phyloP scores from a whole-genome alignment of 2,329 filamentous ascomycete species.

The Neobulgaria alba region DNA sequence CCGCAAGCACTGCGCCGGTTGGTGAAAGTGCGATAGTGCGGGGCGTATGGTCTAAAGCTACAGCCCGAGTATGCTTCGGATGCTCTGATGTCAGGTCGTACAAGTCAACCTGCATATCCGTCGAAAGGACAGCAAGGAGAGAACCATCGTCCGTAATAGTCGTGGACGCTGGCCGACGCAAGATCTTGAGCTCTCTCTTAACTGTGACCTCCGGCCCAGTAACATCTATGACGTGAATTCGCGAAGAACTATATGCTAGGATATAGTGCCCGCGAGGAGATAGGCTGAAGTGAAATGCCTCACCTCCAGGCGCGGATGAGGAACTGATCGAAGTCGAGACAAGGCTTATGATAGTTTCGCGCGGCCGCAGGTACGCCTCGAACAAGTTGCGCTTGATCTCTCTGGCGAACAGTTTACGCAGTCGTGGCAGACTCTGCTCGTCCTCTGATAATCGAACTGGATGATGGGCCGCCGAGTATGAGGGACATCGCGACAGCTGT shows the following conservation, averaged over 20 bases:
- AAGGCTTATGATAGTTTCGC: slow-evolving; percentile 64
- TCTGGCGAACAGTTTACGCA: slow-evolving; percentile 58
- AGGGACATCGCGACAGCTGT: slow-evolving; percentile 53
- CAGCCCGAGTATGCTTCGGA: slow-evolving; percentile 62
- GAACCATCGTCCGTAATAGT: slow-evolving; percentile 73
- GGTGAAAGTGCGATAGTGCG: slow-evolving; percentile 73
- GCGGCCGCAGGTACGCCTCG: slow-evolving; percentile 64
- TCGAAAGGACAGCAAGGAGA: slow-evolving; percentile 70
- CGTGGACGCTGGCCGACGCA: slow-evolving; percentile 64
- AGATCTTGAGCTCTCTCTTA: slow-evolving; percentile 70
- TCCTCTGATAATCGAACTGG: slow-evolving; percentile 28
- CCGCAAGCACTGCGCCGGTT: slow-evolving; percentile 71
- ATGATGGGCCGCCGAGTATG: slow-evolving; percentile 44
- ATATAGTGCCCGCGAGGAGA: slow-evolving; percentile 68
- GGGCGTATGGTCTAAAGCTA: slow-evolving; percentile 71
- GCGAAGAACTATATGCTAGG: slow-evolving; percentile 75
- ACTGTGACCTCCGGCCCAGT: slow-evolving; percentile 51
- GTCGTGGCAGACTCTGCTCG: slow-evolving; percentile 43
- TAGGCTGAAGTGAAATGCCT: slow-evolving; percentile 77
- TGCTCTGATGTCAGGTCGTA: slow-evolving; percentile 61
- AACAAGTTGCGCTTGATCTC: slow-evolving; percentile 73
- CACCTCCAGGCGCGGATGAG: slow-evolving; percentile 69
- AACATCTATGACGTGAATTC: slow-evolving; percentile 71
- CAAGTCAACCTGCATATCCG: slow-evolving; percentile 77
- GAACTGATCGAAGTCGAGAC: slow-evolving; percentile 79